Evolutionary conservation across 2,329 filamentous ascomycete species (phyloP), one percentile per base, ranked within the genome.

Genomic region (Hypoxylon sp.): DNA sequence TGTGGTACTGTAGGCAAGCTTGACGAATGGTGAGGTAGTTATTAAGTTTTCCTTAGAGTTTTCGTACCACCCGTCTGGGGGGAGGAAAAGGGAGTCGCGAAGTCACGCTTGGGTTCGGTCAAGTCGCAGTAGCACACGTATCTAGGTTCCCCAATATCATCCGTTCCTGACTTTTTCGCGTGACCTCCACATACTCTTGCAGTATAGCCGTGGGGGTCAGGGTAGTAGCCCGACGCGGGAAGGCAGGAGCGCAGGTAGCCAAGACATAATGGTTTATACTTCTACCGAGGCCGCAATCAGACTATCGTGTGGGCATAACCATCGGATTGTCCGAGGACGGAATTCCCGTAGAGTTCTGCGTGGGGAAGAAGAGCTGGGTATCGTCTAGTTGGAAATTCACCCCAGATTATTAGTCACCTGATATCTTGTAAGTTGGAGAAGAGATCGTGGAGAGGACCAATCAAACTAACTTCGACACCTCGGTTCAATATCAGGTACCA

Each of bases 141-240:
- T 55, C 17, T 48, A 31, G 44, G 44, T 56, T 66, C 55, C 39
- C 50, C 29, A 42, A 61, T 57, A 47, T 58, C 32, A n/a, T 27
- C 47, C 50, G 57, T 55, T 60, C 58, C 58, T 66, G 54, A 53
- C 15, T 17, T 60, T 60, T 46, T 63, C 50, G 44, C 53, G 54
- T 66, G 50, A 60, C 53, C 62, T 63, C 58, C 50, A 56, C 31
- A 56, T 50, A 57, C 58, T 56, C 17, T 29, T 47, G 48, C n/a
- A 59, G 21, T 56, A 29, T 37, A 50, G 48, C 60, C 44, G 67
- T 70, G 67, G 67, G 67, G 67, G 67, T 67, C 57, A 64, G 21
- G 21, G 64, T 68, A 50, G 50, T 24, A 68, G 42, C 39, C 44
- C 11, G 39, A 50, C 35, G 58, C 65, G 57, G 68, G 46, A 44